A percentile compares a stretch with the other conserved stretches of the same genome.
Evolutionary conservation across 2,329 filamentous ascomycete genomes (phyloP).

Genomic region (Pseudopyricularia javanii): DNA sequence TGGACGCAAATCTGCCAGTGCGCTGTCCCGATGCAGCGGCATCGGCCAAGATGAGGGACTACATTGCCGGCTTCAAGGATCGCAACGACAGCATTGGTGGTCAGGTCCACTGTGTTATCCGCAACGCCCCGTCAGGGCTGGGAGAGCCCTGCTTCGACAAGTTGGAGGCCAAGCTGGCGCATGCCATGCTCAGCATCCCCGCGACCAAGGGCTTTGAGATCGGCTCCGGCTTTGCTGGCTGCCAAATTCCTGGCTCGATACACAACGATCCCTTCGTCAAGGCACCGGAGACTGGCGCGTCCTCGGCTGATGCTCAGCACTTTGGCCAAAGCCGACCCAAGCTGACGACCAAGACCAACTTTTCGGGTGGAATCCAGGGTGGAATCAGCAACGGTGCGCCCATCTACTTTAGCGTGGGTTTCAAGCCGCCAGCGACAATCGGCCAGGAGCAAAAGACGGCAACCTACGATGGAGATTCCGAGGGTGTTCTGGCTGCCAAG

Average conservation of each 20-base stretch:
- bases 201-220: constrained; percentile 94
- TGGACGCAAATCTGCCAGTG: constrained; percentile 77
- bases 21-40: constrained; percentile 65
- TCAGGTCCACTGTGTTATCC: constrained; percentile 86
- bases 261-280: constrained; percentile 82
- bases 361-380: constrained; percentile 89
- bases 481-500: constrained; percentile 78
- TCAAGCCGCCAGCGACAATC: constrained; percentile 93
- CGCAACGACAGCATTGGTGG: constrained; percentile 82
- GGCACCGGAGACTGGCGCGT: neutral
- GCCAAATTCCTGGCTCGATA: constrained; percentile 72
- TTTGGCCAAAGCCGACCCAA: constrained; percentile 32
- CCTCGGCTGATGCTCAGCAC: neutral
- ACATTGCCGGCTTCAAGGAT: constrained; percentile 69
- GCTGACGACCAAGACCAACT: constrained; percentile 83
- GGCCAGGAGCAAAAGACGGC: constrained; percentile 76
- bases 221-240: constrained; percentile 82
- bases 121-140: constrained; percentile 71
- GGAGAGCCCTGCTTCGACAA: constrained; percentile 96
- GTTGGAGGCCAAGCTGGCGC: constrained; percentile 78
- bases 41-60: constrained; percentile 60
- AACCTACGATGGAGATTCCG: constrained; percentile 57
- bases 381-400: constrained; percentile 88
- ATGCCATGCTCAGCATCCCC: constrained; percentile 91
- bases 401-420: constrained; percentile 89